A percentile compares a stretch with the other conserved stretches of the same genome.
Conservation (phyloP, 2,329 filamentous ascomycete species). For the Geosmithia putterillii region DNA sequence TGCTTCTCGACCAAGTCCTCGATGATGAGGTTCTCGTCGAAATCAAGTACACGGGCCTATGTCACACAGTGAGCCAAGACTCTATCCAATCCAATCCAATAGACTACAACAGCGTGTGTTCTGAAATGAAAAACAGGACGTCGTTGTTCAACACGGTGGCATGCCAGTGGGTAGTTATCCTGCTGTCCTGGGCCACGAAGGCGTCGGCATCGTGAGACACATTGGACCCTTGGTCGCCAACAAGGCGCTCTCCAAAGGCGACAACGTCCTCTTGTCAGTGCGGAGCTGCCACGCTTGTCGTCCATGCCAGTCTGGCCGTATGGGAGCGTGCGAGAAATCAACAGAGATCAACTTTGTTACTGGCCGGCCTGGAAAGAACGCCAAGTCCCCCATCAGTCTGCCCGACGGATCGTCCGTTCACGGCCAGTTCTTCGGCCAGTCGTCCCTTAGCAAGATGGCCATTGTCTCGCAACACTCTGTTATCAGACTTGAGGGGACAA, state of each 20-base stretch:
- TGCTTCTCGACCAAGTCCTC: slow-evolving; percentile 1
- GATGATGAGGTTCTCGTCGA: slow-evolving; percentile 9
- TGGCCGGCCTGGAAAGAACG: slow-evolving; percentile 3
- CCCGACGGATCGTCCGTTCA: slow-evolving; percentile 5
- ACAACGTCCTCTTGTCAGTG: slow-evolving; percentile 15
- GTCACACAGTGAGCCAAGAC: slow-evolving; percentile 11
- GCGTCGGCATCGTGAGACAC: slow-evolving; percentile 13
- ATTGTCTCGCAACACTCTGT: slow-evolving; percentile 14
- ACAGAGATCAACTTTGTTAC: slow-evolving; percentile 12
- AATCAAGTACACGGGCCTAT: slow-evolving; percentile 17
- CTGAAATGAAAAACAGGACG: neutral
- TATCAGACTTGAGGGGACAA: slow-evolving; percentile 11
- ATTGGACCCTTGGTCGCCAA: slow-evolving; percentile 13
- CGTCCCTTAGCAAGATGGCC: slow-evolving; percentile 16
- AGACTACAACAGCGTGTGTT: neutral
- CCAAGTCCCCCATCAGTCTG: slow-evolving; percentile 10
- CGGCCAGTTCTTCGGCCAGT: slow-evolving; percentile 21
- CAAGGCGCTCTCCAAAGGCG: slow-evolving; percentile 14
- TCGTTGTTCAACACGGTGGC: slow-evolving; percentile 8
- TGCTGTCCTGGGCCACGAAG: slow-evolving; percentile 15
- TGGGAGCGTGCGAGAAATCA: slow-evolving; percentile 8
- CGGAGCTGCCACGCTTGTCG: slow-evolving; percentile 10
- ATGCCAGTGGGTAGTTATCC: slow-evolving; percentile 10
- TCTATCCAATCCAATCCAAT: neutral
- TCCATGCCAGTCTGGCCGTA: slow-evolving; percentile 8